These are phyloP conservation scores for Pythium angustatum DNA, from an alignment of 352 stramenopile genomes.

Conservation along the genomic window DNA sequence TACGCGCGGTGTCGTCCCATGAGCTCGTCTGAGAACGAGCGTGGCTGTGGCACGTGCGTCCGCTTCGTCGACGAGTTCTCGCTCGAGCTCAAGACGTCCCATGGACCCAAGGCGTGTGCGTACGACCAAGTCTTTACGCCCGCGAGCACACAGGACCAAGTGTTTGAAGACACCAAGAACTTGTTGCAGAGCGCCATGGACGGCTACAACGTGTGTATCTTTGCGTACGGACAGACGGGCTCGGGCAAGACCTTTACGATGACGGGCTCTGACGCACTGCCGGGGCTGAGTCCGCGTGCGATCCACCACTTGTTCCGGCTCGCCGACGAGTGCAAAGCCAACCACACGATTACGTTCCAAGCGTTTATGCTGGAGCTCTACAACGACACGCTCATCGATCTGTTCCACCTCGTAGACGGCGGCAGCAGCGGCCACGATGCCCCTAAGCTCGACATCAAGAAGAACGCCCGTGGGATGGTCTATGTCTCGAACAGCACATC, in stretches of 20 bases:
- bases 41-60: constrained; percentile 65
- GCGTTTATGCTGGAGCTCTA: constrained; percentile 94
- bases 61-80: constrained; percentile 84
- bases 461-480: constrained; percentile 92
- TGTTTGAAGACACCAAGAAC: constrained; percentile 94
- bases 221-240: constrained; percentile 93
- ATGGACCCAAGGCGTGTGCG: constrained; percentile 85
- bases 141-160: constrained; percentile 66
- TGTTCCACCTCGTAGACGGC: constrained; percentile 85
- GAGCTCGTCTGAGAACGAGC: constrained; percentile 83
- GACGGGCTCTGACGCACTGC: constrained; percentile 70
- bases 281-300: constrained; percentile 81
- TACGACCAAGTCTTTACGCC: constrained; percentile 92
- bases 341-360: constrained; percentile 69
- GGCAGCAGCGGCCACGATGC: constrained; percentile 33
- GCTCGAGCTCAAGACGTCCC: constrained; percentile 76
- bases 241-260: constrained; percentile 95
- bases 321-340: constrained; percentile 49
- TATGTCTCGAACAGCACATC: constrained; percentile 86
- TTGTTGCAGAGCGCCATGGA: constrained; percentile 90
- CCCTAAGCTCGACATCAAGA: constrained; percentile 93
- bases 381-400: constrained; percentile 90
- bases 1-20: constrained; percentile 92
- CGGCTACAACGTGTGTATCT: constrained; percentile 93
- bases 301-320: constrained; percentile 88